Percentiles rank a stretch among this genome's conserved stretches.
These are phyloP conservation scores for Elsinoe ampelina DNA, from an alignment of 2,329 filamentous ascomycete species.

Conservation along the genomic window DNA sequence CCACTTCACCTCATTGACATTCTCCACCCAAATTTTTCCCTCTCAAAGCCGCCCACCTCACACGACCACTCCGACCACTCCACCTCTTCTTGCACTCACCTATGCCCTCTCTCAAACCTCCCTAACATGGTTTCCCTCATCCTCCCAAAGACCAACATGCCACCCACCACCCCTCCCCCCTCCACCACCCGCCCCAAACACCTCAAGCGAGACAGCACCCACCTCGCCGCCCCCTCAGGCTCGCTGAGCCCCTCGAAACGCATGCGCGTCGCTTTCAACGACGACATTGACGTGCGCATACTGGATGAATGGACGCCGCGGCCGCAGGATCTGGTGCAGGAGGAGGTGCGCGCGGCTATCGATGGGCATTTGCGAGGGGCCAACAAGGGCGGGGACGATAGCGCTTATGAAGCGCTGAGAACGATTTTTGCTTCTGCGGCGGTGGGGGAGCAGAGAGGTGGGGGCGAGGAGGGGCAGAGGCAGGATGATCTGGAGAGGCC, in stretches of 20 bases:
- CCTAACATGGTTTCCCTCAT: conserved; percentile 27
- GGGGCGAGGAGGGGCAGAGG: conserved; percentile 10
- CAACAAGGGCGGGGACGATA: conserved; percentile 43
- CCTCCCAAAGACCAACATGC: conserved; percentile 23
- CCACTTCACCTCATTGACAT: conserved; percentile 1
- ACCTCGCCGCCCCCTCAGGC: conserved; percentile 28
- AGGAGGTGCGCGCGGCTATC: conserved; percentile 50
- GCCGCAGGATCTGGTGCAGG: conserved; percentile 47
- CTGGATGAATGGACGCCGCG: conserved; percentile 42
- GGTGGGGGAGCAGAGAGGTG: conserved; percentile 25
- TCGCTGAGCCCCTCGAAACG: conserved; percentile 34
- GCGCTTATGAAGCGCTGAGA: conserved; percentile 48
- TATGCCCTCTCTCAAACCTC: background rate
- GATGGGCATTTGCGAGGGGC: conserved; percentile 21
- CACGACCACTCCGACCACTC: conserved; percentile 1
- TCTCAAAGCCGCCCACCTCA: background rate
- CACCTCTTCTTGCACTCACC: background rate
- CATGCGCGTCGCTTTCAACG: conserved; percentile 40
- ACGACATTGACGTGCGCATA: conserved; percentile 38
- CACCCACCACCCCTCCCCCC: conserved; percentile 22
- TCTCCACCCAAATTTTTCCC: conserved; percentile 10
- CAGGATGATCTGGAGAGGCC: conserved; percentile 36
- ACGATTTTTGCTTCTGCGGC: conserved; percentile 43
- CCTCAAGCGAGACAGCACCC: conserved; percentile 30
- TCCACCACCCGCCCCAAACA: conserved; percentile 25